Evolutionary conservation across 139 green algal species (phyloP), one percentile per base, ranked within the genome.

Genomic region (Tetradesmus obliquus): DNA sequence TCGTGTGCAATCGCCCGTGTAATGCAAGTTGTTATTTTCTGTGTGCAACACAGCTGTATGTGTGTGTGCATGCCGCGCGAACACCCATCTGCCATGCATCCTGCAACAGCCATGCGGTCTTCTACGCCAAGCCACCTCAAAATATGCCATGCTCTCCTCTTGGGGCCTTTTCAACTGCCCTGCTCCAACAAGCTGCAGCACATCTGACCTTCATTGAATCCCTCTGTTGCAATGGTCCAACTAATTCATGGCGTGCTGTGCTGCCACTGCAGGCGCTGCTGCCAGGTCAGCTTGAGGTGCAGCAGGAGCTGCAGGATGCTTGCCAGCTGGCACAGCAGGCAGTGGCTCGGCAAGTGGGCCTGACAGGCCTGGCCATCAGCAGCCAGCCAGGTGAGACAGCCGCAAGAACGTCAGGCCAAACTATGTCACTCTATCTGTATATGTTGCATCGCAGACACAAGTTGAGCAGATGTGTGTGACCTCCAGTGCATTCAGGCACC

Each of bases 291-390:
- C 17, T 69, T 58, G 66, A 79, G 5, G 76, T 87, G 79, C 1
- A 20, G 74, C 22, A 32, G 13, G 62, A 89, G 76, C 5, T 51
- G 66, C 74, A 90, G 66, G 15, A 80, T 45, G 92, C 58, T 24
- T 22, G 54, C 19, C 45, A 93, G 74, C 71, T 94, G 58, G 58
- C 53, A 45, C 71, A 81, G 22, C 85, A 92, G 51, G 82, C 92
- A 69, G 45, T 94, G 60, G 88, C 91, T 7, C 54, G 82, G 15
- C 58, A 66, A 22, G 85, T 95, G 58, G 93, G 91, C 19, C 62
- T 94, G 62, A 86, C 89, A 0, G 86, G 82, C 2, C 86, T 95
- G 62, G 57, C 55, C 0, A 74, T 95, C 20, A 86, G 51, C 45
- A 79, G 60, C 17, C 60, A 93, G n/a, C 5, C 81, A 71, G 90